A percentile compares a stretch with the other conserved stretches of the same genome.
phyloP scores from a whole-genome alignment of 352 stramenopile species.

The Phytophthora ohioensis region DNA sequence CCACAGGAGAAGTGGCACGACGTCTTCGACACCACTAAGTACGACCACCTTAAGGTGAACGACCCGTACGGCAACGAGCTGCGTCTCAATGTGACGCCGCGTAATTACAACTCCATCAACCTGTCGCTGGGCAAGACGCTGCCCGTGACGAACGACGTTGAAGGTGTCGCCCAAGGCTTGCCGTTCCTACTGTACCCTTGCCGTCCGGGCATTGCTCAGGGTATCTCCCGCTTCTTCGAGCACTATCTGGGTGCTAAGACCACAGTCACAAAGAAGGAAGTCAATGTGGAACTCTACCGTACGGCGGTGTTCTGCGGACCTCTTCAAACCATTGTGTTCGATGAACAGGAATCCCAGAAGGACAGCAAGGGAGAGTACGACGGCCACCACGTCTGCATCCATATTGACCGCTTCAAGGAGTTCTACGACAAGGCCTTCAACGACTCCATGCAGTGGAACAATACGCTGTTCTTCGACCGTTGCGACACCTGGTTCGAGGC shows the following conservation, averaged over 20 bases:
- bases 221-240: constrained; percentile 77
- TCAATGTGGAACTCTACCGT: constrained; percentile 46
- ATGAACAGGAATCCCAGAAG: constrained; percentile 59
- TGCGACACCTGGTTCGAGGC: constrained; percentile 74
- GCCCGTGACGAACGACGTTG: constrained; percentile 52
- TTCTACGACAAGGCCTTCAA: constrained; percentile 66
- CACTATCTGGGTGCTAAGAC: constrained; percentile 71
- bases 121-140: constrained; percentile 61
- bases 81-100: constrained; percentile 59
- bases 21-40: constrained; percentile 54
- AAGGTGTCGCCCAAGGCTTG: constrained; percentile 59
- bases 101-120: constrained; percentile 69
- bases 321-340: constrained; percentile 71
- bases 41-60: constrained; percentile 68
- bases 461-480: constrained; percentile 74
- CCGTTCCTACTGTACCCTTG: constrained; percentile 70
- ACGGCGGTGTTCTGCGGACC: constrained; percentile 63
- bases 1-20: constrained; percentile 66
- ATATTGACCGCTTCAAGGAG: constrained; percentile 77
- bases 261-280: constrained; percentile 50
- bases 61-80: constrained; percentile 75
- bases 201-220: constrained; percentile 60
- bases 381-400: constrained; percentile 79
- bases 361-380: constrained; percentile 75
- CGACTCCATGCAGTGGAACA: constrained; percentile 78